These are phyloP conservation scores for Lactarius akahatsu DNA, from an alignment of 768 basidiomycete genomes.

Conservation along the genomic window DNA sequence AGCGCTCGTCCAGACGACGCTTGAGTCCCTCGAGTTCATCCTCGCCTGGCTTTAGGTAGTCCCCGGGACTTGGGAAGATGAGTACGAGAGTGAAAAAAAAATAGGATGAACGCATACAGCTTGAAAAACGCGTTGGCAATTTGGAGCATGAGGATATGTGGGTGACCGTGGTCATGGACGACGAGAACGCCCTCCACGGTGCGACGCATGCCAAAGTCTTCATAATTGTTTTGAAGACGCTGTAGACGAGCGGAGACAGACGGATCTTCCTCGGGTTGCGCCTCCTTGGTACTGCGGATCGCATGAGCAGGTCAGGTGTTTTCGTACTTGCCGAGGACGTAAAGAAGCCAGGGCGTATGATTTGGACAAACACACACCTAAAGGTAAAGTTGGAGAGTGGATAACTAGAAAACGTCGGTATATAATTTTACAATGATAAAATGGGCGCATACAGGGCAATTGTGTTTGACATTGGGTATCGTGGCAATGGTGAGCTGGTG, in stretches of 20 bases:
- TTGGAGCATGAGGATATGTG: constrained; percentile 96
- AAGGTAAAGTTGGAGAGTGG: constrained; percentile 91
- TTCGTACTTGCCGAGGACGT: constrained; percentile 11
- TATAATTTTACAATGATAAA: neutral
- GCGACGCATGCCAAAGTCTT: constrained; percentile 93
- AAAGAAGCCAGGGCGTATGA: constrained; percentile 15
- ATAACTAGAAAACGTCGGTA: constrained; percentile 49
- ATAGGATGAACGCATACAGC: constrained; percentile 56
- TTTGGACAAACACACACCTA: constrained; percentile 48
- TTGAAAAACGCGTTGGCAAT: constrained; percentile 99
- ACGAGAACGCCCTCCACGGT: constrained; percentile 90
- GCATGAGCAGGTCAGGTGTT: constrained; percentile 16
- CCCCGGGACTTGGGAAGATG: constrained; percentile 70
- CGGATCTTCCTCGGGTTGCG: constrained; percentile 96
- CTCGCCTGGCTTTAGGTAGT: constrained; percentile 96
- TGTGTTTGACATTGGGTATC: constrained; percentile 48
- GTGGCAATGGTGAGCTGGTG: neutral
- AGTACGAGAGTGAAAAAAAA: constrained; percentile 10
- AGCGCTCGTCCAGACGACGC: constrained; percentile 81
- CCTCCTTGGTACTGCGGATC: constrained; percentile 78
- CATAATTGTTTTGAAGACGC: constrained; percentile 94
- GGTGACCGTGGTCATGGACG: constrained; percentile 95
- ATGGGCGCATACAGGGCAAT: constrained; percentile 45
- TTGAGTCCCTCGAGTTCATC: constrained; percentile 91
- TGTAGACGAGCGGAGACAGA: constrained; percentile 93